Evolutionary conservation across 306 rosid species (phyloP).

Genomic region (Luffa acutangula): DNA sequence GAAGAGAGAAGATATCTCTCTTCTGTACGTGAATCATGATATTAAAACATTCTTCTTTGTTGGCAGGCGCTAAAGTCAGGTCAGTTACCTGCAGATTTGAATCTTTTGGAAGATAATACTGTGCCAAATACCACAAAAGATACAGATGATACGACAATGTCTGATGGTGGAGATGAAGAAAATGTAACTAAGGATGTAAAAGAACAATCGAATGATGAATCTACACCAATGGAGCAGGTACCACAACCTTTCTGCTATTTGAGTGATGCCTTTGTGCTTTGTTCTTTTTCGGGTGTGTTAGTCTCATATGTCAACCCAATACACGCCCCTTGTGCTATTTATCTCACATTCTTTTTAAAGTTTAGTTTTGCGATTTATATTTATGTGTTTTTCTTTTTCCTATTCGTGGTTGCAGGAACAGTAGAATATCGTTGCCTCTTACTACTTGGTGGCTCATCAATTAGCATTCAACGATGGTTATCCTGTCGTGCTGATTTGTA

Average conservation of each 20-base stretch:
- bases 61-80: slow-evolving; percentile 84
- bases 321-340: neutral
- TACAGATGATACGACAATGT: slow-evolving; percentile 21
- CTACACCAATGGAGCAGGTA: slow-evolving; percentile 76
- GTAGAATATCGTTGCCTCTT: neutral
- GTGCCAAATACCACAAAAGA: slow-evolving; percentile 23
- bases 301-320: neutral
- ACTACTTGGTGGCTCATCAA: neutral
- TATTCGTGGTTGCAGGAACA: neutral
- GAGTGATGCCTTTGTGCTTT: neutral
- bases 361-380: neutral
- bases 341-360: neutral
- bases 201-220: slow-evolving; percentile 34
- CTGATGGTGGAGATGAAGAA: slow-evolving; percentile 16
- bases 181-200: slow-evolving; percentile 29
- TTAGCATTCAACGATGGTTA: neutral
- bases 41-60: slow-evolving; percentile 7
- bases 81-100: slow-evolving; percentile 73
- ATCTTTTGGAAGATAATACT: slow-evolving; percentile 34
- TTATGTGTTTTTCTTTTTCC: neutral
- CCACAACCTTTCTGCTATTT: neutral
- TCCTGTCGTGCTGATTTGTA: neutral
- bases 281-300: too few relatives aligned
- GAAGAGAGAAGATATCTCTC: neutral
- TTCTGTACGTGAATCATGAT: neutral